phyloP scores from a whole-genome alignment of 2,329 filamentous ascomycete genomes.

The Ceratocystis lukuohia region DNA sequence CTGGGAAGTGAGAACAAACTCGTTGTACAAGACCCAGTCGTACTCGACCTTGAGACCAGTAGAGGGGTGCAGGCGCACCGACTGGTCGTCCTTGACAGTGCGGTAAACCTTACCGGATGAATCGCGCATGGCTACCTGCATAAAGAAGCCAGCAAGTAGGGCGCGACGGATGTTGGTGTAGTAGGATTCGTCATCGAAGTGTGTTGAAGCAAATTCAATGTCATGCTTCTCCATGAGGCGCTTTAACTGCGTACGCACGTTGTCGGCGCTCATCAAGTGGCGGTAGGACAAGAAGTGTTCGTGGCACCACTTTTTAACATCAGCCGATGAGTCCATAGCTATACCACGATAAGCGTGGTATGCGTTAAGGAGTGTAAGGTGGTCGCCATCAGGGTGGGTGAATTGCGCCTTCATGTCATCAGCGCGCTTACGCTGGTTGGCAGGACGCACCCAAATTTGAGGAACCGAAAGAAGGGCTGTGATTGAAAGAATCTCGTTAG shows the following conservation, averaged over 20 bases:
- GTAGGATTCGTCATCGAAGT: slow-evolving; percentile 92
- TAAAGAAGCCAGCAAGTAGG: slow-evolving; percentile 91
- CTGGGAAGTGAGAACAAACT: slow-evolving; percentile 95
- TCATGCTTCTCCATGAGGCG: slow-evolving; percentile 93
- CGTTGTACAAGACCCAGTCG: slow-evolving; percentile 97
- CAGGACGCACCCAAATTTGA: slow-evolving; percentile 82
- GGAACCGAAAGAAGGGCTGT: slow-evolving; percentile 89
- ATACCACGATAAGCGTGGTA: slow-evolving; percentile 91
- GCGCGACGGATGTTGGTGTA: slow-evolving; percentile 94
- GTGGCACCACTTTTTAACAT: slow-evolving; percentile 86
- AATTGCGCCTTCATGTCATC: slow-evolving; percentile 97
- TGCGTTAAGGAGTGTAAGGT: slow-evolving; percentile 89
- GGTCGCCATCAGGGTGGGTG: slow-evolving; percentile 83
- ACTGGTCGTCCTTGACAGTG: slow-evolving; percentile 94
- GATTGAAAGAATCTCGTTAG: slow-evolving; percentile 92
- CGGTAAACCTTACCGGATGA: slow-evolving; percentile 77
- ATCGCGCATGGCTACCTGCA: slow-evolving; percentile 96
- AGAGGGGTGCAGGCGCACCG: slow-evolving; percentile 82
- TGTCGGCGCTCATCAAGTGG: slow-evolving; percentile 82
- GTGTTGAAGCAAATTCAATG: slow-evolving; percentile 73
- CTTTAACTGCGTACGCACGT: slow-evolving; percentile 79
- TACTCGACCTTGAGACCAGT: slow-evolving; percentile 78
- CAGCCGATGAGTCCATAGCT: slow-evolving; percentile 42
- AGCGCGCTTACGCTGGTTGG: slow-evolving; percentile 71
- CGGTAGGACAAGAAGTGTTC: slow-evolving; percentile 89